Base-by-base conservation (phyloP, 345 rosid genomes). In the Mercurialis annua region DNA sequence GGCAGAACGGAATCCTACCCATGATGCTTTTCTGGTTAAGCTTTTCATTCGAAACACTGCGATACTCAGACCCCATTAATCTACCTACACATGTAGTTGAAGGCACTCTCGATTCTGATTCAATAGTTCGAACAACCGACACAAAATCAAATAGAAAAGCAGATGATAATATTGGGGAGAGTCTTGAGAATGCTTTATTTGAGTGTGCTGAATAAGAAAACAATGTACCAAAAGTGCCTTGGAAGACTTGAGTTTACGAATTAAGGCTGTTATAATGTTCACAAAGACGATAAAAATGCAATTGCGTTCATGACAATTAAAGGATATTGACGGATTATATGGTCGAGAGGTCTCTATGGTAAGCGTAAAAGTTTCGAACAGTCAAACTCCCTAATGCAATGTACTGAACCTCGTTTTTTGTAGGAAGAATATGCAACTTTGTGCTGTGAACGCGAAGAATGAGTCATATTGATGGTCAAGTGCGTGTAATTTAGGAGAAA, bases 331-430 rank as follows among this genome's bases (percentile, higher is more conserved):
- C 71, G 71, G 12, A 20, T 73, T 62, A 63, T 71, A 6, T 76
- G 76, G 81, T 64, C 76, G 78, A 73, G 66, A 73, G 66, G 72
- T 73, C 83, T 34, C 55, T 67, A 11, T 73, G 78, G 76, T 66
- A 67, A 64, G 57, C 49, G 6, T 55, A 66, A 23, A 74, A 0
- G 36, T 54, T 40, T 6, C 31, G 6, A 3, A n/a, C 21, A 38
- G 21, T 21, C 11, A 18, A 36, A 17, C 6, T 34, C 10, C 2
- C 10, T 50, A 43, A 44, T 57, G 18, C 38, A 3, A 31, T 30
- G 40, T 30, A 56, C 9, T 23, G 14, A 31, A 23, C 38, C 21
- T 31, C 23, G 9, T 56, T 30, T 56, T 30, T 2, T 6, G 10
- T 7, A 7, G 20, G 11, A 17, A 55, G 5, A 40, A 8, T 40